Evolutionary conservation across 805 yeast genomes (phyloP).

Genomic region (Candida ovalis): DNA sequence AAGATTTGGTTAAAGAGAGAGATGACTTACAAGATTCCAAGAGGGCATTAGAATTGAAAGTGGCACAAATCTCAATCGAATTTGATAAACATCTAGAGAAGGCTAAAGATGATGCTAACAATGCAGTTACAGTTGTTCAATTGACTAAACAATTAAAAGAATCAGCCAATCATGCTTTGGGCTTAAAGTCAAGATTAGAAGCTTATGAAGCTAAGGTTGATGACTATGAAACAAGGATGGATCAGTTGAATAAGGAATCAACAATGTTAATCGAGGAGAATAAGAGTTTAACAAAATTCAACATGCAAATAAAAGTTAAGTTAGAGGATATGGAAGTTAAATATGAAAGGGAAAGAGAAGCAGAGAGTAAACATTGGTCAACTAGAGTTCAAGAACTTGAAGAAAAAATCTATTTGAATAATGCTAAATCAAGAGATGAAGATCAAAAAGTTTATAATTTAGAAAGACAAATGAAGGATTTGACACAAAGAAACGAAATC

Average conservation of each 20-base stretch:
- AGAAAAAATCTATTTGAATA: constrained; percentile 42
- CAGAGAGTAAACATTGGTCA: constrained; percentile 54
- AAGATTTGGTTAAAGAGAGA: constrained; percentile 59
- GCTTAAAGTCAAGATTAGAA: constrained; percentile 29
- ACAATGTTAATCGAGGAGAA: constrained; percentile 64
- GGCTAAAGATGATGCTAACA: constrained; percentile 29
- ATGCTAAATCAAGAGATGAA: constrained; percentile 47
- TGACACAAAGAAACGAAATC: constrained; percentile 47
- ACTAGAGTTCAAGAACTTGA: constrained; percentile 52
- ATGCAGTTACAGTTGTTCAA: constrained; percentile 28
- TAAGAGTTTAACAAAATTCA: constrained; percentile 54
- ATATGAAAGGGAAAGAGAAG: constrained; percentile 47
- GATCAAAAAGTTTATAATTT: constrained; percentile 46
- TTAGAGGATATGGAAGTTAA: constrained; percentile 45
- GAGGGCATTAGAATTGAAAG: constrained; percentile 41
- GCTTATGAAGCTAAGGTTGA: constrained; percentile 20
- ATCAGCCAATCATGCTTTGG: constrained; percentile 29
- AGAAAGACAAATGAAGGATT: constrained; percentile 51
- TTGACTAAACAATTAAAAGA: constrained; percentile 34
- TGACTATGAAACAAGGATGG: constrained; percentile 25
- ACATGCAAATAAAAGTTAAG: constrained; percentile 45
- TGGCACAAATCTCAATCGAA: constrained; percentile 38
- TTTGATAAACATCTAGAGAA: constrained; percentile 34
- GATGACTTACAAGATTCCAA: constrained; percentile 53
- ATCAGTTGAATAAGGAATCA: constrained; percentile 46